These are phyloP conservation scores for Quillaja saponaria DNA, from an alignment of 306 rosid genomes.

Conservation along the genomic window DNA sequence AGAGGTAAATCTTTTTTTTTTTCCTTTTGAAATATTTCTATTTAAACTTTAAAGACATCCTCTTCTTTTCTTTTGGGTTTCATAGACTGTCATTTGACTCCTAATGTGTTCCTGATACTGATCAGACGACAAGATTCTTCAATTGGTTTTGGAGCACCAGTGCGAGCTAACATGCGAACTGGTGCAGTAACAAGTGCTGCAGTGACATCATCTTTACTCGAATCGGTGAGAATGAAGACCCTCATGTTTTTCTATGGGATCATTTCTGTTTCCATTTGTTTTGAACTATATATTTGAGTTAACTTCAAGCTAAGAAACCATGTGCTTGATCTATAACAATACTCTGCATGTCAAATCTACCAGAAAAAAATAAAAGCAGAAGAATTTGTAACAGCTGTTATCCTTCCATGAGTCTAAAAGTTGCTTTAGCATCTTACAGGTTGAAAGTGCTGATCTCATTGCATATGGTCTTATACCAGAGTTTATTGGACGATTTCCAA, in stretches of 20 bases:
- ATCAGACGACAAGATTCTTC: conserved; percentile 96
- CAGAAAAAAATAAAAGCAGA: conserved; percentile 2
- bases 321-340: conserved; percentile 4
- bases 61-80: conserved; percentile 11
- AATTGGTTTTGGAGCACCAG: conserved; percentile 95
- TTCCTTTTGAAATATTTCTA: conserved; percentile 12
- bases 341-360: conserved; percentile 10
- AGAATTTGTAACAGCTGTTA: not conserved
- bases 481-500: conserved; percentile 94
- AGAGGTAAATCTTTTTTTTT: conserved; percentile 54
- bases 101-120: conserved; percentile 30
- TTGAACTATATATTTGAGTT: conserved; percentile 4
- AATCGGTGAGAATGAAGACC: conserved; percentile 57
- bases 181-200: conserved; percentile 59
- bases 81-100: conserved; percentile 1
- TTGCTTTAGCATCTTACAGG: conserved; percentile 54
- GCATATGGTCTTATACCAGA: conserved; percentile 98
- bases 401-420: conserved; percentile 32
- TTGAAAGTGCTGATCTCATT: conserved; percentile 93
- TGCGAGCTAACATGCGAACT: conserved; percentile 91
- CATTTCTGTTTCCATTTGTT: not conserved
- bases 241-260: conserved; percentile 8
- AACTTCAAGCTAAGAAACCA: conserved; percentile 10
- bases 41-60: not conserved
- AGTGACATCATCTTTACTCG: conserved; percentile 84